Evolutionary conservation across 306 rosid species (phyloP), one percentile per base, ranked within the genome.

Genomic region (Dryas drummondii): DNA sequence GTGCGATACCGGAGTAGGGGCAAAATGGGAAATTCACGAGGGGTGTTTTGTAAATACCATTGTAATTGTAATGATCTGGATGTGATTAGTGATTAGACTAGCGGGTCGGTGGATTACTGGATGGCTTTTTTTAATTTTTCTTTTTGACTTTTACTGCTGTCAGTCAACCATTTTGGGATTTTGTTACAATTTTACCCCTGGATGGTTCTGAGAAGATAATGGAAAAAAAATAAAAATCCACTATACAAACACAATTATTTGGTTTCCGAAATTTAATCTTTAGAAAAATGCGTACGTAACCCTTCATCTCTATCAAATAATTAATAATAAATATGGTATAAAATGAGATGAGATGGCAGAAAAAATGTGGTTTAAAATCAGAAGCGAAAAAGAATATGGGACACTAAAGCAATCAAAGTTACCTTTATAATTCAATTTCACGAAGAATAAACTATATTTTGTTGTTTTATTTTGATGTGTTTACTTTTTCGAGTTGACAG

Each of bases 1-100:
- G 58, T 66, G 79, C 96, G 0, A 92, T 96, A 32, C 96, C 94
- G 12, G 99, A 96, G 82, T 96, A 90, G 73, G 83, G 87, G 72
- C 73, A 81, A 48, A 77, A 63, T 71, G 71, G 90, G 89, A 50
- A 76, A 32, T 58, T 55, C 6, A 56, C 15, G 9, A 27, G 5
- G 27, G 10, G 42, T 15, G 7, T 9, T 3, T 46, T 77, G 80
- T 84, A 76, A 76, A 79, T 83, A 78, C 5, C 5, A 52, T 6
- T 0, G 72, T 59, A 76, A 52, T 6, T 0, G 72, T 59, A 76
- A 78, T 64, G 63, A 66, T 67, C 45, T 68, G 65, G 78, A 72
- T 58, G 74, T 48, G 74, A 66, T 74, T 59, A 55, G 53, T 41
- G 41, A 32, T 32, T 32, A 32, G 37, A 32, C 37, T 32, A 32